Evolutionary conservation across 192 early-diverging fungal species (phyloP).

Genomic region (Ambispora gerdemannii): DNA sequence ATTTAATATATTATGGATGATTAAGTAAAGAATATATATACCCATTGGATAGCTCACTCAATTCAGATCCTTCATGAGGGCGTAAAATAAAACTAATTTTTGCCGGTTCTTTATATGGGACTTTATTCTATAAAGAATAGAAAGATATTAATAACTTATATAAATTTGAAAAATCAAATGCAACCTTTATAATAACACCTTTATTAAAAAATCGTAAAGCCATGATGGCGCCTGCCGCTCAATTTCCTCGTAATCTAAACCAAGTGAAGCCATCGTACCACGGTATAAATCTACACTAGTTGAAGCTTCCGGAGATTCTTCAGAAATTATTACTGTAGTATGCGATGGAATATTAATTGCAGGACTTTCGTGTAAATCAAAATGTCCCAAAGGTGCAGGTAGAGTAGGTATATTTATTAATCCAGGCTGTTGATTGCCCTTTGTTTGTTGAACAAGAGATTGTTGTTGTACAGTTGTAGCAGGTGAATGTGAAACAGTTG

Average conservation of each 20-base stretch:
- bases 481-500: neutral
- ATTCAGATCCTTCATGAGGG: slow-evolving; percentile 56
- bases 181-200: slow-evolving; percentile 27
- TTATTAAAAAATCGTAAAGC: slow-evolving; percentile 79
- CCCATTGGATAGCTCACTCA: slow-evolving; percentile 54
- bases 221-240: slow-evolving; percentile 78
- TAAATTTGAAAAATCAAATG: neutral
- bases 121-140: slow-evolving; percentile 51
- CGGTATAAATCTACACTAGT: slow-evolving; percentile 70
- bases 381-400: slow-evolving; percentile 41
- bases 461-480: too few species aligned
- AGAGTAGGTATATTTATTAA: slow-evolving; percentile 27
- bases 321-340: slow-evolving; percentile 70
- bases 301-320: slow-evolving; percentile 72
- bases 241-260: slow-evolving; percentile 47
- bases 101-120: slow-evolving; percentile 66
- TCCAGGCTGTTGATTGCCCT: neutral
- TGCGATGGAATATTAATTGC: slow-evolving; percentile 58
- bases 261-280: slow-evolving; percentile 57
- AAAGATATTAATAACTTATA: neutral
- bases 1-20: too few species aligned
- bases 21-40: slow-evolving; percentile 25
- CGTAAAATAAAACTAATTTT: slow-evolving; percentile 83
- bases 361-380: slow-evolving; percentile 56
- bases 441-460: neutral